A percentile compares a stretch with the other conserved stretches of the same genome.
Evolutionary conservation across 2,329 filamentous ascomycete genomes (phyloP).

Genomic region (Trichoderma pleuroti): DNA sequence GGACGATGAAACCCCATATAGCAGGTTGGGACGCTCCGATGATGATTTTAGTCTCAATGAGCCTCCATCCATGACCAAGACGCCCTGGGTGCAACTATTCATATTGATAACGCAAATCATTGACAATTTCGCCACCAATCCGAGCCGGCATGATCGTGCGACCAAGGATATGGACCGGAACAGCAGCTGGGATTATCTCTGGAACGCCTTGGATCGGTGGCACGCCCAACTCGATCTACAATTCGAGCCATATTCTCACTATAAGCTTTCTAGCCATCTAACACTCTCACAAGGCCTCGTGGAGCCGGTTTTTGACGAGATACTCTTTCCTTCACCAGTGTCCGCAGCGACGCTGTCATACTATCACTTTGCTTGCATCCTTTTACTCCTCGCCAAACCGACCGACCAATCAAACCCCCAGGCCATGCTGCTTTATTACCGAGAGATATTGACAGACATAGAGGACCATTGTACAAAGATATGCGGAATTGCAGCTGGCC

Average conservation of each 20-base stretch:
- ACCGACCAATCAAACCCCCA: constrained; percentile 6
- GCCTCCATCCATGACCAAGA: neutral
- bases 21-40: neutral
- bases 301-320: neutral
- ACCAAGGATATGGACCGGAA: neutral
- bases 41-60: neutral
- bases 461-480: neutral
- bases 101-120: neutral
- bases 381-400: neutral
- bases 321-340: neutral
- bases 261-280: neutral
- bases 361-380: neutral
- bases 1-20: neutral
- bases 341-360: constrained; percentile 5
- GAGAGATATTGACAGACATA: neutral
- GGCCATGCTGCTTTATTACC: neutral
- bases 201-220: neutral
- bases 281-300: neutral
- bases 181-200: neutral
- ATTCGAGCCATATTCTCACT: constrained; percentile 3
- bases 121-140: neutral
- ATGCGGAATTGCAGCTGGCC: neutral
- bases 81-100: neutral
- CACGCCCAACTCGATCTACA: neutral
- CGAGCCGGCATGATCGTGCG: neutral